Percentiles rank a stretch among this genome's conserved stretches.
These are phyloP conservation scores for Trichoderma sp. DNA, from an alignment of 2,329 filamentous ascomycete species.

Conservation along the genomic window DNA sequence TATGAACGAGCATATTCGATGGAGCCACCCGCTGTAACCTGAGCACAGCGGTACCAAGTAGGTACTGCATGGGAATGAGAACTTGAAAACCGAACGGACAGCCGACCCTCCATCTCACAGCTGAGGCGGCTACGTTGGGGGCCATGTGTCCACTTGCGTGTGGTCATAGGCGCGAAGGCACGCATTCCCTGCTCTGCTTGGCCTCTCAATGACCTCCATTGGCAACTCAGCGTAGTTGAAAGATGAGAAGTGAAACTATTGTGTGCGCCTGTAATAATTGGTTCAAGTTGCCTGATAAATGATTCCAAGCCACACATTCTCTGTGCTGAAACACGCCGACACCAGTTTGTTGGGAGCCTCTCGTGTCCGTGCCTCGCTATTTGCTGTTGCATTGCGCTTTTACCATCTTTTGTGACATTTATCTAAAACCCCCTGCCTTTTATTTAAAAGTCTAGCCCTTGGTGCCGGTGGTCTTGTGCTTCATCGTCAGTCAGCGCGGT, in stretches of 20 bases:
- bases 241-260: background rate
- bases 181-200: background rate
- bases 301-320: background rate
- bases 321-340: background rate
- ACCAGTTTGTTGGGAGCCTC: background rate
- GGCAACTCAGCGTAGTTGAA: background rate
- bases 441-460: background rate
- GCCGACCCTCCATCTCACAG: background rate
- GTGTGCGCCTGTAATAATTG: background rate
- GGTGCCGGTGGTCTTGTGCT: background rate
- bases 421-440: background rate
- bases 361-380: background rate
- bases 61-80: background rate
- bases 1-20: background rate
- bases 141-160: background rate
- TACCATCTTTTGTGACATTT: background rate
- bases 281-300: background rate
- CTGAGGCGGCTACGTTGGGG: slow-evolving; percentile 1
- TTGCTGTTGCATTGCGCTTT: background rate
- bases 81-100: background rate
- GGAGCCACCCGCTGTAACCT: background rate
- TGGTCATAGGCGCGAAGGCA: background rate
- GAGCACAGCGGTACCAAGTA: background rate
- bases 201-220: background rate
- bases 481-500: background rate